Evolutionary conservation across 768 basidiomycete genomes (phyloP).

Genomic region (Tricholoma sp.): DNA sequence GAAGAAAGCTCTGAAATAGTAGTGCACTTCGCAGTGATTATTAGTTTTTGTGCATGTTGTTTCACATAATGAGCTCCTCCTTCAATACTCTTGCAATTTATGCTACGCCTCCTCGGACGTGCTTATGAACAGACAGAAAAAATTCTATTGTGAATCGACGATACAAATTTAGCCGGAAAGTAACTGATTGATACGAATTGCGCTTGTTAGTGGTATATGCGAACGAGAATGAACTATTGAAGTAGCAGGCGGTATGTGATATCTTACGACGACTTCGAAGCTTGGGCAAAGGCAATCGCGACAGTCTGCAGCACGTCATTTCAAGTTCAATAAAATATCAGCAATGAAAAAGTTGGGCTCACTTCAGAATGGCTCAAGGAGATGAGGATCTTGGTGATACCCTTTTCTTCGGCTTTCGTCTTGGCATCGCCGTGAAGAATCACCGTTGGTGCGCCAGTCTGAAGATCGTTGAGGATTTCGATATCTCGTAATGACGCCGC

Average conservation of each 20-base stretch:
- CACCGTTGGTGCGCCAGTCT: slow-evolving; percentile 76
- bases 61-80: neutral
- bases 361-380: slow-evolving; percentile 94
- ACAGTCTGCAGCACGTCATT: slow-evolving; percentile 47
- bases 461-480: slow-evolving; percentile 76
- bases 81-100: no score
- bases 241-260: neutral
- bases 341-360: slow-evolving; percentile 22
- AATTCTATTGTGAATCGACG: slow-evolving; percentile 13
- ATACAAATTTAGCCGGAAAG: slow-evolving; percentile 9
- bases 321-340: neutral
- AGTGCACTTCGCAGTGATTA: neutral
- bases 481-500: slow-evolving; percentile 96
- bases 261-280: slow-evolving; percentile 34
- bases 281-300: slow-evolving; percentile 86
- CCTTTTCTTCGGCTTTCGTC: slow-evolving; percentile 63
- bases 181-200: slow-evolving; percentile 5
- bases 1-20: slow-evolving; percentile 74
- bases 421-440: slow-evolving; percentile 76
- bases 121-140: slow-evolving; percentile 1
- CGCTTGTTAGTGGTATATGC: slow-evolving; percentile 9
- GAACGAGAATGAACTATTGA: slow-evolving; percentile 9
- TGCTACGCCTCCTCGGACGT: no score
- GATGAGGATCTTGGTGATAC: slow-evolving; percentile 70
- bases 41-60: neutral